Base-by-base conservation (phyloP, 192 early-diverging fungal genomes). In the Helicostylum pulchrum region DNA sequence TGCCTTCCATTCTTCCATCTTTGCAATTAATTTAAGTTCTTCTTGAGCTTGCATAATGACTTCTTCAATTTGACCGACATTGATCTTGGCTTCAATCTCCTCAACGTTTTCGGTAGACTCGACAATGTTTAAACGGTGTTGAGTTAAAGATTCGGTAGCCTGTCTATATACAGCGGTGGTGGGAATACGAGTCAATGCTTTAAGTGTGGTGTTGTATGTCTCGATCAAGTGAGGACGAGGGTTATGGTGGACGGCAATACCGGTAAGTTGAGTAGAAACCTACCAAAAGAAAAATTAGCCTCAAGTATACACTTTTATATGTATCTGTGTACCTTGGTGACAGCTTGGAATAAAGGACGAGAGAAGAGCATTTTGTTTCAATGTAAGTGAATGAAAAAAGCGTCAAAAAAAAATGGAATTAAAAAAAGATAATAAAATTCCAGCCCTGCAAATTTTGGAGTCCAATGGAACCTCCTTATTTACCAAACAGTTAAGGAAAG, bases 61-160 rank as follows among this genome's bases (percentile, higher is more conserved):
- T 82, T 98, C 93, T 75, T 98, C 96, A 65, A 98, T 90, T 78
- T 94, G 91, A 32, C 94, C 94, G 36, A 77, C 85, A 66, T 78
- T 78, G 32, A 95, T 79, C 48, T 85, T 71, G 67, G 83, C 61
- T 78, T 98, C 96, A 68, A 95, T 94, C 69, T 84, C 82, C 46
- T 66, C 50, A 47, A 90, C 74, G 59, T 92, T 86, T 62, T 90
- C 86, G 57, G 84, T 87, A 36, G 79, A 71, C 72, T 96, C 83
- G 21, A 90, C 90, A 63, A 95, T 77, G 44, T 71, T 78, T 53
- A 96, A 75, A 45, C 96, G 86, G 52, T 91, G 86, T 51, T 78
- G 68, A 19, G 91, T 90, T 61, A 94, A 70, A 34, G 92, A 78
- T 63, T 90, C 87, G 55, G 87, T 87, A 15, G 89, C 84, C 72